Percentiles rank a stretch among this genome's conserved stretches.
Evolutionary conservation across 78 protist species (phyloP).

Genomic region (Emiliania huxleyi): DNA sequence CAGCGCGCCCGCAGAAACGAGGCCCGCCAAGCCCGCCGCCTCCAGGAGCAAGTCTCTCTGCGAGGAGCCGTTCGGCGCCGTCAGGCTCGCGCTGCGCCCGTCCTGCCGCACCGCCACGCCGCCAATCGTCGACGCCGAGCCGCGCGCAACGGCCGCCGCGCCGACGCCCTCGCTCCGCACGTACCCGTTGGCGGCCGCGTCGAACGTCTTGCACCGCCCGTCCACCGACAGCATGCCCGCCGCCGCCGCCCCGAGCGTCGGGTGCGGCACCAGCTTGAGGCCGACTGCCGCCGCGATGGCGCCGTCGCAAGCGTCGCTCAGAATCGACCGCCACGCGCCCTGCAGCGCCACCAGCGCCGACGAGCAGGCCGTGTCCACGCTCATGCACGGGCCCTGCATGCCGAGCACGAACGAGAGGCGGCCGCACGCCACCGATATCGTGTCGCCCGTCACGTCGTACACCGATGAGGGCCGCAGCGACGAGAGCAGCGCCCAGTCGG

Average conservation of each 20-base stretch:
- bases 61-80: background rate
- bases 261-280: background rate
- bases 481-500: background rate
- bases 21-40: background rate
- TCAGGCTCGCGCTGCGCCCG: background rate
- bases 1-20: no score
- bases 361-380: background rate
- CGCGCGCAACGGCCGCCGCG: background rate
- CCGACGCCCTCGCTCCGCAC: background rate
- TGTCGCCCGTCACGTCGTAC: background rate
- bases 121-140: background rate
- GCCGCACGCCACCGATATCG: background rate
- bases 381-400: background rate
- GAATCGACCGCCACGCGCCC: background rate
- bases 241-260: background rate
- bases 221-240: conserved; percentile 18
- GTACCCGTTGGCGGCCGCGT: conserved; percentile 43
- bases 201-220: conserved; percentile 34
- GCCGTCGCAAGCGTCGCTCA: background rate
- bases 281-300: background rate
- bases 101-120: background rate
- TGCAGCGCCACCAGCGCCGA: background rate
- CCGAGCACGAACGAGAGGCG: background rate
- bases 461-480: background rate
- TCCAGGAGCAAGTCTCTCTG: background rate